phyloP scores from a whole-genome alignment of 2,329 filamentous ascomycete species.

The Colletotrichum phormii region DNA sequence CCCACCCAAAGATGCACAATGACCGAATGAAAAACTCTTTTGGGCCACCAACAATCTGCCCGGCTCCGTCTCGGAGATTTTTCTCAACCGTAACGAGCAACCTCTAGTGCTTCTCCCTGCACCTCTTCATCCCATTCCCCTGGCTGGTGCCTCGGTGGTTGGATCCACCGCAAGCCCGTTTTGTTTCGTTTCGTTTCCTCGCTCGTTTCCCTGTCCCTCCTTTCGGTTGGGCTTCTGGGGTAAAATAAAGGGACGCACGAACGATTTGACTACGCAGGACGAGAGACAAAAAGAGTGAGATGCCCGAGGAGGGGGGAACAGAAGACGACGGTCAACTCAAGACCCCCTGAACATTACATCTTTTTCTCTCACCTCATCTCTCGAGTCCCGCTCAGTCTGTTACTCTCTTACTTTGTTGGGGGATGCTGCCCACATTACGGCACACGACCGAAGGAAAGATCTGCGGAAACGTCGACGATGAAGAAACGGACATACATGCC shows the following conservation, averaged over 20 bases:
- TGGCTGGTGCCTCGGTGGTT: constrained; percentile 12
- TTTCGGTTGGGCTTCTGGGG: constrained; percentile 28
- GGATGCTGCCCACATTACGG: constrained; percentile 18
- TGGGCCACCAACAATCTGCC: constrained; percentile 17
- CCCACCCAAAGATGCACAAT: constrained; percentile 16
- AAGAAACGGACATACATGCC: constrained; percentile 6
- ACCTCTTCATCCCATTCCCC: constrained; percentile 25
- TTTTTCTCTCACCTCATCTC: constrained; percentile 27
- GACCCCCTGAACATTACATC: constrained; percentile 18
- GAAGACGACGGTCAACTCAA: background rate
- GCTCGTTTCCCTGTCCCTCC: constrained; percentile 16
- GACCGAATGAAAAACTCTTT: constrained; percentile 29
- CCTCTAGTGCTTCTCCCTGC: constrained; percentile 13
- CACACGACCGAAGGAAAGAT: constrained; percentile 20
- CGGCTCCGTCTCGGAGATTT: constrained; percentile 36
- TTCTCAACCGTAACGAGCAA: constrained; percentile 24
- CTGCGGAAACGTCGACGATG: background rate
- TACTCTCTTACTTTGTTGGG: constrained; percentile 21
- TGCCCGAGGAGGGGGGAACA: background rate
- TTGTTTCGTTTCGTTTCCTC: constrained; percentile 35
- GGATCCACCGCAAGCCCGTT: constrained; percentile 24
- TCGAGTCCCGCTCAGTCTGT: constrained; percentile 25
- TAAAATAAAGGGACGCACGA: constrained; percentile 10
- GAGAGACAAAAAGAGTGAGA: background rate
- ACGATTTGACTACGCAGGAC: background rate